These are phyloP conservation scores for Paramyrothecium roridum DNA, from an alignment of 2,329 filamentous ascomycete species.

Conservation along the genomic window DNA sequence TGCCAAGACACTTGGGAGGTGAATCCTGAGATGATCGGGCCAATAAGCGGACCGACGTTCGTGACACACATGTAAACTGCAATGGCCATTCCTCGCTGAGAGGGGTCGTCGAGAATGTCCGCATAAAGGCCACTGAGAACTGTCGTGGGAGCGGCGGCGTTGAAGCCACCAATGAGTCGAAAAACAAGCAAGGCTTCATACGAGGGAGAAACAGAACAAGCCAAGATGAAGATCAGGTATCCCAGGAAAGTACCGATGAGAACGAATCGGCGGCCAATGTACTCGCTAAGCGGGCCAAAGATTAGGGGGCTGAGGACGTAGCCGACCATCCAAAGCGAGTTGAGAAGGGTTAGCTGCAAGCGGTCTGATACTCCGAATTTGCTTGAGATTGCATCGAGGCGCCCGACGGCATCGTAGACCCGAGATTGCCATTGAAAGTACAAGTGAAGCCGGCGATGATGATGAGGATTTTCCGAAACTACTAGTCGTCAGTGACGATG, in stretches of 20 bases:
- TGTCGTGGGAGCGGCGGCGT: slow-evolving; percentile 29
- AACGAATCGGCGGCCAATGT: slow-evolving; percentile 28
- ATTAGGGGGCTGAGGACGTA: slow-evolving; percentile 30
- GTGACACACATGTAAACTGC: slow-evolving; percentile 31
- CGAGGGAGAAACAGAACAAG: slow-evolving; percentile 36
- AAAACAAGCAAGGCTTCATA: slow-evolving; percentile 40
- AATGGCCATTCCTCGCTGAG: slow-evolving; percentile 26
- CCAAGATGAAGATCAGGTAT: slow-evolving; percentile 28
- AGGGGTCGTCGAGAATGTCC: slow-evolving; percentile 27
- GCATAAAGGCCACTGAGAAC: slow-evolving; percentile 29
- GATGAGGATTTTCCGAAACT: slow-evolving; percentile 27
- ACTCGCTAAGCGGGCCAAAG: slow-evolving; percentile 31
- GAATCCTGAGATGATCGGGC: slow-evolving; percentile 50
- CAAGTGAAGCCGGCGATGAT: slow-evolving; percentile 30
- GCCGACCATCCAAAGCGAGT: slow-evolving; percentile 32
- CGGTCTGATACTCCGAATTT: slow-evolving; percentile 21
- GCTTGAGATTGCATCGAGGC: slow-evolving; percentile 28
- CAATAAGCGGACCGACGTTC: slow-evolving; percentile 35
- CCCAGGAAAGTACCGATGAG: slow-evolving; percentile 28
- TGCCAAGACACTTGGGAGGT: slow-evolving; percentile 39
- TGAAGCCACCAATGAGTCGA: slow-evolving; percentile 29
- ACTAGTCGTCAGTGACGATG: slow-evolving; percentile 8
- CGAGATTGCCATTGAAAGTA: slow-evolving; percentile 32
- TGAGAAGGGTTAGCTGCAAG: slow-evolving; percentile 26
- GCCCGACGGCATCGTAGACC: slow-evolving; percentile 31